Percentiles rank a stretch among this genome's conserved stretches.
Evolutionary conservation across 1,139 yeast species (phyloP).

Genomic region (Pichia norvegensis): DNA sequence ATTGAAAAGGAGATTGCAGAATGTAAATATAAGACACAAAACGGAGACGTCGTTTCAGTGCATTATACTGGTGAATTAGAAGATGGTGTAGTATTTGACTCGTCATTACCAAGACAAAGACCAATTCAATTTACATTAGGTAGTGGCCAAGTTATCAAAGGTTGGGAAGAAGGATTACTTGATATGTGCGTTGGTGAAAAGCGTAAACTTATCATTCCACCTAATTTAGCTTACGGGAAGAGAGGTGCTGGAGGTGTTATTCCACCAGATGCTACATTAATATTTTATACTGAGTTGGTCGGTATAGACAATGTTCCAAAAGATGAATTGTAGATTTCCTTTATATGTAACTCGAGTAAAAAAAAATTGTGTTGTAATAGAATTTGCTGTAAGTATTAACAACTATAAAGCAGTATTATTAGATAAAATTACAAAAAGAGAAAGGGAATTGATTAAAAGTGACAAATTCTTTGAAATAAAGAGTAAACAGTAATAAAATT

Average conservation of each 20-base stretch:
- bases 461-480: neutral
- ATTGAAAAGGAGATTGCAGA: conserved; percentile 28
- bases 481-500: neutral
- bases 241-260: conserved; percentile 66
- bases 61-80: conserved; percentile 69
- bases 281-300: conserved; percentile 51
- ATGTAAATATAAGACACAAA: conserved; percentile 48
- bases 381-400: neutral
- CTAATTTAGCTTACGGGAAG: conserved; percentile 68
- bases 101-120: conserved; percentile 54
- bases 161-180: conserved; percentile 79
- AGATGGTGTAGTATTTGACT: conserved; percentile 67
- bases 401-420: neutral
- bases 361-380: too few relatives aligned
- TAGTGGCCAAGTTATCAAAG: conserved; percentile 67
- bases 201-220: conserved; percentile 70
- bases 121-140: conserved; percentile 72
- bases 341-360: neutral
- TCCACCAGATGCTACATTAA: conserved; percentile 65
- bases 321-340: conserved; percentile 18
- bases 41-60: conserved; percentile 61
- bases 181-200: conserved; percentile 81
- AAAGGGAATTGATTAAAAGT: neutral
- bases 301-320: conserved; percentile 34
- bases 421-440: neutral